Evolutionary conservation across 2,329 filamentous ascomycete genomes (phyloP).

Genomic region (Alternaria gaisen): DNA sequence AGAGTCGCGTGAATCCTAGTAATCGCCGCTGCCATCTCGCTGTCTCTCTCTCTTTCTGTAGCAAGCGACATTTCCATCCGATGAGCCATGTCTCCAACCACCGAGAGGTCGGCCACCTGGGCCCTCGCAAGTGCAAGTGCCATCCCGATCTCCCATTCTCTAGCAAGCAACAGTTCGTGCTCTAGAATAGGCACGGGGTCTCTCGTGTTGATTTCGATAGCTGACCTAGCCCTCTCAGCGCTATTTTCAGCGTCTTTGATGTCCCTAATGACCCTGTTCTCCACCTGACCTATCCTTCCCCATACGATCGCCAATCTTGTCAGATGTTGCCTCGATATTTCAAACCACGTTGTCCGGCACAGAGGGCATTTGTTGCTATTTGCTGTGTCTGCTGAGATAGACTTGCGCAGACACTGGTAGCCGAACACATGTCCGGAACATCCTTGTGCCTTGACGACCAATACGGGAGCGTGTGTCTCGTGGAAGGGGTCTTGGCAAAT

Average conservation of each 20-base stretch:
- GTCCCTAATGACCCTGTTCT: neutral
- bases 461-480: neutral
- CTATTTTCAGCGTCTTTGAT: neutral
- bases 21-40: neutral
- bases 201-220: neutral
- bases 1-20: neutral
- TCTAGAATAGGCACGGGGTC: no score
- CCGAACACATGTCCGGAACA: neutral
- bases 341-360: neutral
- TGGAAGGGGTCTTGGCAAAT: neutral
- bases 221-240: neutral
- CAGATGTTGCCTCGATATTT: neutral
- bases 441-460: neutral
- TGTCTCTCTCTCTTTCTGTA: neutral
- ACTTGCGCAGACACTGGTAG: neutral
- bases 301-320: neutral
- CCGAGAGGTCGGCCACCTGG: no score
- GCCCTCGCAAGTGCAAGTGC: neutral
- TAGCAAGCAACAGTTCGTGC: no score
- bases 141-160: neutral
- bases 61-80: neutral
- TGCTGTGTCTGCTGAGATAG: neutral
- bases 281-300: neutral
- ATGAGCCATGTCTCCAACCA: neutral
- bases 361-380: neutral